Evolutionary conservation across 129 eudicot species (phyloP).

Genomic region (Saussurea involucrata): DNA sequence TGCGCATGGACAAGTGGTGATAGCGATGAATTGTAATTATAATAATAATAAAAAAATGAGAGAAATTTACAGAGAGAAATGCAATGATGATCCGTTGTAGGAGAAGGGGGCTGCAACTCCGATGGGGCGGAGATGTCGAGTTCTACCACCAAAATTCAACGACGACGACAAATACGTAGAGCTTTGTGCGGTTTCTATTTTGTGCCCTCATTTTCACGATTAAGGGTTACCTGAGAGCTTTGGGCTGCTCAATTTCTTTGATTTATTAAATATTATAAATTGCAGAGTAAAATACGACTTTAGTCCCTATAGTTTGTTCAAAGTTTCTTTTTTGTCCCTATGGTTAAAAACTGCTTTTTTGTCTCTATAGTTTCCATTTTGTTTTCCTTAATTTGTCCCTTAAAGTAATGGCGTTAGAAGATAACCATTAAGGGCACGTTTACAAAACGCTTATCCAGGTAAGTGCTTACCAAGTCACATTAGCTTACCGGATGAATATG

Average conservation of each 20-base stretch:
- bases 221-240: neutral
- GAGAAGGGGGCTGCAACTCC: constrained; percentile 38
- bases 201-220: neutral
- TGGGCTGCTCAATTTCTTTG: neutral
- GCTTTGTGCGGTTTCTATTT: constrained; percentile 13
- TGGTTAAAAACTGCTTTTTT: too few relatives aligned
- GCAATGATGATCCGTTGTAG: neutral
- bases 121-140: constrained; percentile 50
- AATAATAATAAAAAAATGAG: neutral
- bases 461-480: too few relatives aligned
- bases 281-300: too few relatives aligned
- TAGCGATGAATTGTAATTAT: constrained; percentile 18
- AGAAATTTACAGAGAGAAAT: neutral
- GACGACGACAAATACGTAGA: constrained; percentile 36
- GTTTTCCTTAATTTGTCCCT: too few relatives aligned
- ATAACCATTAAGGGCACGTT: too few relatives aligned
- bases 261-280: too few relatives aligned
- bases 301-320: too few relatives aligned
- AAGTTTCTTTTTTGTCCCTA: too few relatives aligned
- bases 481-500: too few relatives aligned
- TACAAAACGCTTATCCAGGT: too few relatives aligned
- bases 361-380: too few relatives aligned
- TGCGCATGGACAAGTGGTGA: constrained; percentile 25
- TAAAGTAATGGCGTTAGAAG: too few relatives aligned
- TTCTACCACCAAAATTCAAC: constrained; percentile 10